Evolutionary conservation across 495 filamentous ascomycete genomes (phyloP).

Genomic region (Oidiodendron maius): DNA sequence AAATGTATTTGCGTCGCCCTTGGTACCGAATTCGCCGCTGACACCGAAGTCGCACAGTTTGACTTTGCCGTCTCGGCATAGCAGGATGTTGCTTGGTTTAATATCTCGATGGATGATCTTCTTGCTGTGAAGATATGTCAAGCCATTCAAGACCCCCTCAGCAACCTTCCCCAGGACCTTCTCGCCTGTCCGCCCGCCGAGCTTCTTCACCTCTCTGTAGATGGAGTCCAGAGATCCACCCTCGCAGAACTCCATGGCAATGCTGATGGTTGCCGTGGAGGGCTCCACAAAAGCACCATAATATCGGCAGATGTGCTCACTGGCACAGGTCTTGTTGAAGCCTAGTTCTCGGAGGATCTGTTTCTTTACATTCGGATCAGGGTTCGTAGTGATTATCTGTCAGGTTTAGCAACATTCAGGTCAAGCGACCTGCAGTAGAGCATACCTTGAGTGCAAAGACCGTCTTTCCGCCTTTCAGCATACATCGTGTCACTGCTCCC

Average conservation of each 20-base stretch:
- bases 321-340: constrained; percentile 96
- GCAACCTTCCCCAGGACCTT: constrained; percentile 98
- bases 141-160: constrained; percentile 86
- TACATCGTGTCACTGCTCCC: constrained; percentile 88
- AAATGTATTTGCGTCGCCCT: constrained; percentile 97
- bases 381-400: constrained; percentile 95
- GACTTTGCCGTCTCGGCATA: constrained; percentile 87
- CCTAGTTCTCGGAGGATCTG: constrained; percentile 92
- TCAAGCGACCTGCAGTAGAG: constrained; percentile 10
- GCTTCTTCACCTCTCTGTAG: constrained; percentile 92
- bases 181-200: constrained; percentile 91
- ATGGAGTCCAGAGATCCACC: constrained; percentile 92
- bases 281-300: constrained; percentile 96
- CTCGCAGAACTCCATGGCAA: constrained; percentile 99
- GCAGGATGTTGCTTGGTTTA: constrained; percentile 94
- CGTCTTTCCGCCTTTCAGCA: constrained; percentile 82
- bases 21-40: constrained; percentile 94
- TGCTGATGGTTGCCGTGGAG: constrained; percentile 88
- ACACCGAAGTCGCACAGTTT: constrained; percentile 99
- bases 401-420: too few species aligned
- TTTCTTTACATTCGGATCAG: constrained; percentile 94
- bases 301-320: constrained; percentile 91
- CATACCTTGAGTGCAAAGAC: constrained; percentile 93
- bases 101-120: constrained; percentile 99
- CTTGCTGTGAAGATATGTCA: constrained; percentile 93